phyloP scores from a whole-genome alignment of 345 rosid genomes.

The Dovyalis caffra region DNA sequence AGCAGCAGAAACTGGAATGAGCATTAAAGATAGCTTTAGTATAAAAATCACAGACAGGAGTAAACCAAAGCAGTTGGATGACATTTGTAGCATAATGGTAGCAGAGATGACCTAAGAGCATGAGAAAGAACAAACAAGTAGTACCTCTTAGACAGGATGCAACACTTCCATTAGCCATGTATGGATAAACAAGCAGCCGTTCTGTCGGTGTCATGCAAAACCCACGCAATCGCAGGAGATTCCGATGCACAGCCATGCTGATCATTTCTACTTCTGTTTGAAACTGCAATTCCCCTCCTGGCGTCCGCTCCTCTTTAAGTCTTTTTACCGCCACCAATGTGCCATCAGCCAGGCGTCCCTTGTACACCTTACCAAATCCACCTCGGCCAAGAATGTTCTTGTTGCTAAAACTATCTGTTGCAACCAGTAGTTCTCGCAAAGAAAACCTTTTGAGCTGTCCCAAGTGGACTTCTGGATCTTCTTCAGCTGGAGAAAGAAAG shows the following conservation, averaged over 20 bases:
- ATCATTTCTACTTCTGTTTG: slow-evolving; percentile 39
- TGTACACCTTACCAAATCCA: slow-evolving; percentile 37
- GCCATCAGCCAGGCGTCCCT: slow-evolving; percentile 38
- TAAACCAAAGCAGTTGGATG: neutral
- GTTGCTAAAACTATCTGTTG: slow-evolving; percentile 36
- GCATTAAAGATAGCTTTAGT: neutral
- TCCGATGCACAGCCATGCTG: slow-evolving; percentile 41
- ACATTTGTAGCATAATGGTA: neutral
- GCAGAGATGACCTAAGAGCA: neutral
- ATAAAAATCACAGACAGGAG: neutral
- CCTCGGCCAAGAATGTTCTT: slow-evolving; percentile 38
- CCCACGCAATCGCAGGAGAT: slow-evolving; percentile 35
- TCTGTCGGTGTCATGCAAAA: slow-evolving; percentile 40
- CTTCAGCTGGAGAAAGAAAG: slow-evolving; percentile 21
- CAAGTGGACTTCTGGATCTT: slow-evolving; percentile 33
- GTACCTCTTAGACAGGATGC: slow-evolving; percentile 39
- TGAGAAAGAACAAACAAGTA: neutral
- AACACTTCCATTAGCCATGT: slow-evolving; percentile 39
- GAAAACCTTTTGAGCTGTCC: slow-evolving; percentile 38
- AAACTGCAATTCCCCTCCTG: slow-evolving; percentile 37
- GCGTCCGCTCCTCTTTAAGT: slow-evolving; percentile 38
- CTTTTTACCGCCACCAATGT: slow-evolving; percentile 39
- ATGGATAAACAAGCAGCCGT: slow-evolving; percentile 37
- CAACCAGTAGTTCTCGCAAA: slow-evolving; percentile 32
- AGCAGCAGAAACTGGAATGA: neutral